Evolutionary conservation across 805 yeast species (phyloP), one percentile per base, ranked within the genome.

Genomic region (Candida easanensis): DNA sequence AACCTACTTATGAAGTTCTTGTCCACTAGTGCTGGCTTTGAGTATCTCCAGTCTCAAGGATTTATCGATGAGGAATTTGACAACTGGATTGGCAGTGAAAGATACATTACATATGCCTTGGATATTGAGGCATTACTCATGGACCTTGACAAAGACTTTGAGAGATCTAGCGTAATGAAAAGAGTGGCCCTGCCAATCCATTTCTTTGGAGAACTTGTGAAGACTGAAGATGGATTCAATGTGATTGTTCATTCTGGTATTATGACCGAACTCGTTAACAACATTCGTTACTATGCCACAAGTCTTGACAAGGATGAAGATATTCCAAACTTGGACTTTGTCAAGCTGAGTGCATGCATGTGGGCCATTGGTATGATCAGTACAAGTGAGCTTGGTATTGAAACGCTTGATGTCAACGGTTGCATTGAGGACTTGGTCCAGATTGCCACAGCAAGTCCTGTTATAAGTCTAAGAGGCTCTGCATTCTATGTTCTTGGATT

Each of bases 281-380:
- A 50, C 14, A 57, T 69, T n/a, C 58, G 68, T 25, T 52, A 49
- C 18, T 68, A 66, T 51, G 53, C 63, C 0, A 49, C 56, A 16
- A 49, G 49, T 8, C 38, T 61, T 5, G 56, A 52, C 11, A 56
- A 53, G 31, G 20, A 27, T 2, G 38, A 16, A 4, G 53, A 49
- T 7, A 44, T 40, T 10, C 30, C 58, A 6, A 66, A 65, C 5
- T 69, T 70, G 6, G 63, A 64, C 16, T 46, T 69, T 16, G 26
- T 67, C 8, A 73, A 72, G 48, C 61, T 91, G 20, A 88, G 87
- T 57, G 86, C 90, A 10, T 77, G 84, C 26, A 54, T 91, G 27
- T 91, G 97, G 97, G 82, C 95, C 2, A 70, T 88, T 26, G 97
- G 97, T 0, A 81, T 82, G 54, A 79, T 90, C 23, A 90, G 90